Base-by-base conservation (phyloP, 331 rosid species). In the Rosa hybrid region DNA sequence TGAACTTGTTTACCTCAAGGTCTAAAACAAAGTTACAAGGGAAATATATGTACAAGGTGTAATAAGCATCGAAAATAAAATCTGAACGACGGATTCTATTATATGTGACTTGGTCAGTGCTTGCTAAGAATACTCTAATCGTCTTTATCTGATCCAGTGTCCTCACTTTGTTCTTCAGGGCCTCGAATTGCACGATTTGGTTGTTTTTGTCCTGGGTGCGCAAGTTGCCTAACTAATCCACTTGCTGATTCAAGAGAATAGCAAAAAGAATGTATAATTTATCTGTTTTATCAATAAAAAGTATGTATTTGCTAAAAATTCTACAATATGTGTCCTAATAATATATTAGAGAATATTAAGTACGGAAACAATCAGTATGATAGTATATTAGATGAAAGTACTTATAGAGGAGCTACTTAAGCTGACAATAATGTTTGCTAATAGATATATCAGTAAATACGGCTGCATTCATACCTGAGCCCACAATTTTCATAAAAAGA, bases 121-220 rank as follows among this genome's bases (percentile, higher is more conserved):
- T 46, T 5, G 57, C 57, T 71, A 21, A 7, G 53, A 75, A 54
- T 74, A 42, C 50, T 74, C 80, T 76, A 89, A 49, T 85, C 84
- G 8, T 86, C 90, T 64, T 23, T 78, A 12, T 83, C 86, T 71
- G 90, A 76, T 70, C 78, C 87, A 63, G 78, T 42, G 48, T 81
- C 83, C 64, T 69, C 81, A 77, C 25, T 77, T 65, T 77, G 84
- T 49, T 77, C 78, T 21, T 62, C 67, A 5, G 49, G 74, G 60
- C 78, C 81, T 48, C 65, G 80, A 16, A 59, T 67, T 1, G 81
- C 59, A 39, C 12, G 73, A 67, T 65, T 72, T 72, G 79, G 72
- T 54, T 44, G 77, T 78, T 80, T 84, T 78, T 14, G 80, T 79
- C 21, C 82, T 18, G 82, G 87, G 68, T 57, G 82, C 50, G 84